Evolutionary conservation across 768 basidiomycete genomes (phyloP), one percentile per base, ranked within the genome.

Genomic region (Plicaturopsis crispa): DNA sequence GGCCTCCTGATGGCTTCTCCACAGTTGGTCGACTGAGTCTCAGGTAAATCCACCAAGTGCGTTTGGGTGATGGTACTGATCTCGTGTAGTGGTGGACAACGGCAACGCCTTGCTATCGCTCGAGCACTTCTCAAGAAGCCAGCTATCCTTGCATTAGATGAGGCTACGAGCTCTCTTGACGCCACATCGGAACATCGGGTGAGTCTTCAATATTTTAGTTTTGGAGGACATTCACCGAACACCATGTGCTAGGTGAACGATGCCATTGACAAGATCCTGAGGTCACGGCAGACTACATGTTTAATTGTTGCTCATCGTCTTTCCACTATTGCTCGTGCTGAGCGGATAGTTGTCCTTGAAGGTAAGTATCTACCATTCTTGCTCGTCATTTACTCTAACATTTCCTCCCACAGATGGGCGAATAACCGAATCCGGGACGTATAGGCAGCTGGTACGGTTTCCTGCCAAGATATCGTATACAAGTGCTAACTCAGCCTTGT

Each of bases 91-190:
- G 87, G 87, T 5, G 87, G 87, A 4, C 87, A 90, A 48, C 69
- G 85, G 10, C 86, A 89, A 47, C 75, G 86, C 1, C 66, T 88
- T 5, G 86, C 86, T 0, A 88, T 89, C 41, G 85, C 86, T 0
- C 75, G 93, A 4, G 94, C 94, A 0, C 62, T 98, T 13, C 67
- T 98, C 31, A 87, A 86, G 58, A 88, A 85, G 40, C 94, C 94
- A 0, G 77, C 79, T 1, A 85, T 98, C 20, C 62, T 98, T 38
- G 83, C 88, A 6, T 63, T 96, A 24, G 91, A 94, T 45, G 91
- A 96, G 62, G 91, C 88, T 13, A 88, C 89, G 28, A 85, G 82
- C 45, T 82, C 91, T 11, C 59, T 94, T 40, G 91, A 94, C 54
- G 91, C 91, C 10, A 78, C 86, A 1, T 88, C 87, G 8, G 91